Conservation (phyloP, 257 asterid species). For the Nyctanthes arbortristis region DNA sequence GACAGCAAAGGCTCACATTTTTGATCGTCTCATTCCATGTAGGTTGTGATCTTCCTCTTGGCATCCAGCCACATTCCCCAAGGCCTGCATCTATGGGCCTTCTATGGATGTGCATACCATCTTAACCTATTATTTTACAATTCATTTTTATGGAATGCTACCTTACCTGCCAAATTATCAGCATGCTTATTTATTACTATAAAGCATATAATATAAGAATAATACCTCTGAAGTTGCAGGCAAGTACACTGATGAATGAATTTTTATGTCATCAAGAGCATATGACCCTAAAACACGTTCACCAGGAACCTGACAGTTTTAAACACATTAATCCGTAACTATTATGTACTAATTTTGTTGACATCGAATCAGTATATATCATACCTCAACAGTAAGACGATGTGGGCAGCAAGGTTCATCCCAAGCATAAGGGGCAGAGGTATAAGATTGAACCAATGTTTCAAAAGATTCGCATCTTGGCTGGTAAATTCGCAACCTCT, state of each 20-base stretch:
- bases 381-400: constrained; percentile 89
- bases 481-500: constrained; percentile 92
- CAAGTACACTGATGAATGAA: constrained; percentile 60
- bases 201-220: constrained; percentile 14
- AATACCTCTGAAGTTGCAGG: constrained; percentile 87
- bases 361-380: constrained; percentile 26
- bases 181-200: background rate
- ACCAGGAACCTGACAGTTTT: constrained; percentile 72
- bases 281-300: constrained; percentile 85
- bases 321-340: constrained; percentile 20
- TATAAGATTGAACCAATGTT: constrained; percentile 81
- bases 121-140: background rate
- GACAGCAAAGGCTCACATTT: background rate
- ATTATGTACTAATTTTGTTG: constrained; percentile 16
- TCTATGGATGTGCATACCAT: background rate
- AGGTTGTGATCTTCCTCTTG: constrained; percentile 9
- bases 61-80: background rate
- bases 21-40: background rate
- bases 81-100: background rate
- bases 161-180: constrained; percentile 10
- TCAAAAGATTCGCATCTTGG: constrained; percentile 94
- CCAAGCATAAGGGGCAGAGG: constrained; percentile 90
- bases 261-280: constrained; percentile 67
- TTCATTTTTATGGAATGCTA: background rate
- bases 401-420: constrained; percentile 96